A percentile compares a stretch with the other conserved stretches of the same genome.
These are phyloP conservation scores for Fomitiporia mediterranea DNA, from an alignment of 1,284 basidiomycete species.

Conservation along the genomic window DNA sequence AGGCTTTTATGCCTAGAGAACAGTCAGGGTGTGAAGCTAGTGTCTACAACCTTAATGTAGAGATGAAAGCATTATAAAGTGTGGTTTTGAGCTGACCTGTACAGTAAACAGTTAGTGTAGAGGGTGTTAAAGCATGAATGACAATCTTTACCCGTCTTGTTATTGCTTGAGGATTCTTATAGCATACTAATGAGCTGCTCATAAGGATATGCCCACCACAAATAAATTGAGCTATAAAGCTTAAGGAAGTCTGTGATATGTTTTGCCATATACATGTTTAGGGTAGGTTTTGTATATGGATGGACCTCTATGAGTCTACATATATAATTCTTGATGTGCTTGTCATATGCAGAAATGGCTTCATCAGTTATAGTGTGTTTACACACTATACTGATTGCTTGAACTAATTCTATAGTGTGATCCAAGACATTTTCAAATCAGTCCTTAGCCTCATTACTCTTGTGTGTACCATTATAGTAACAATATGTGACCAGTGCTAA, in stretches of 20 bases:
- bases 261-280: slow-evolving; percentile 26
- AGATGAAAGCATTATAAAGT: not conserved
- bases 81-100: not conserved
- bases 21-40: not conserved
- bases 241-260: slow-evolving; percentile 24
- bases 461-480: slow-evolving; percentile 20
- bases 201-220: slow-evolving; percentile 26
- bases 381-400: not conserved
- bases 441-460: not conserved
- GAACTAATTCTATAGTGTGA: not conserved
- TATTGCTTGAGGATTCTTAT: slow-evolving; percentile 23
- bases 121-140: not conserved
- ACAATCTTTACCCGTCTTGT: slow-evolving; percentile 4
- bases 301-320: not conserved
- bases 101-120: not conserved
- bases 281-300: not conserved
- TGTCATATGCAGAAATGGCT: not conserved
- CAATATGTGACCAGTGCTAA: slow-evolving; percentile 31
- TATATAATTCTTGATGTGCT: not conserved
- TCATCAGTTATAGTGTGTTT: not conserved
- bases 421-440: not conserved
- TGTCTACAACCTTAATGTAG: not conserved
- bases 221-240: slow-evolving; percentile 23
- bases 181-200: slow-evolving; percentile 25
- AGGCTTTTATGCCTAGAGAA: not conserved